phyloP scores from a whole-genome alignment of 2,329 filamentous ascomycete genomes.

The Botryotinia calthae region DNA sequence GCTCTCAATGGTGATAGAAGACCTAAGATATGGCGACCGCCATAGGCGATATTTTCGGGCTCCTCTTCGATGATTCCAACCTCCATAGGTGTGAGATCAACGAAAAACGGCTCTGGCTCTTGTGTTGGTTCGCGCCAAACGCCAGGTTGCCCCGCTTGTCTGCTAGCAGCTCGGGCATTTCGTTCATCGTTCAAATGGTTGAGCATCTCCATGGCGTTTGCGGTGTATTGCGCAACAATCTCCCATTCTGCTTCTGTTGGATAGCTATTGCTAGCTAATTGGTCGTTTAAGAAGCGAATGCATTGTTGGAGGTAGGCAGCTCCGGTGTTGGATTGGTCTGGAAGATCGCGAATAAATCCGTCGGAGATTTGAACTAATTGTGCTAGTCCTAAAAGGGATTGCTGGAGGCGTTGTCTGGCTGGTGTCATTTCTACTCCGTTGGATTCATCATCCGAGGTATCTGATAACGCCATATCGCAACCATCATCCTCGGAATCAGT shows the following conservation, averaged over 20 bases:
- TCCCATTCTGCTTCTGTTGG: background rate
- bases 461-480: background rate
- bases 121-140: background rate
- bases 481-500: background rate
- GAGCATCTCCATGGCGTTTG: background rate
- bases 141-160: background rate
- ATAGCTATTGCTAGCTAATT: background rate
- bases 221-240: background rate
- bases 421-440: background rate
- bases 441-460: background rate
- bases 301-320: background rate
- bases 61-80: background rate
- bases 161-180: background rate
- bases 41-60: background rate
- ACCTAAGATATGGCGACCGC: background rate
- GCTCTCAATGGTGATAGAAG: fast-evolving
- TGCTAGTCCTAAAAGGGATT: background rate
- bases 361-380: background rate
- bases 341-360: background rate
- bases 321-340: background rate
- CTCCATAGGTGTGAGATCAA: background rate
- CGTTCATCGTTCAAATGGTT: background rate
- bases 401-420: background rate
- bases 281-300: background rate
- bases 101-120: background rate